Evolutionary conservation across 1,139 yeast species (phyloP), one percentile per base, ranked within the genome.

Genomic region (Komagataea norvegica): DNA sequence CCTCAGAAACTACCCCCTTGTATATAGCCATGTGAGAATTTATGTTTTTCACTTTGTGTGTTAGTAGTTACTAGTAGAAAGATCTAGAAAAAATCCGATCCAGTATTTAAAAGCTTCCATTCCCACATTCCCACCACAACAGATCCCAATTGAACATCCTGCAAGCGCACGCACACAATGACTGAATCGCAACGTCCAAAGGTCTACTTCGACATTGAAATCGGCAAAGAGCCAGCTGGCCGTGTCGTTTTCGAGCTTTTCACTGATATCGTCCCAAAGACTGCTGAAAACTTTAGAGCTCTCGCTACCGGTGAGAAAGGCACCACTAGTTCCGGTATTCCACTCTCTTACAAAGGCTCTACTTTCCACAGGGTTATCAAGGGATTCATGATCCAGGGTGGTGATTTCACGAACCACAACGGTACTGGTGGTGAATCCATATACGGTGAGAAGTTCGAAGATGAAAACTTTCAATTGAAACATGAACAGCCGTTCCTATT

Each of bases 401-500:
- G 98, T 55, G 98, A 91, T 58, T 89, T 89, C 67, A 88, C 96
- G 31, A 79, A 77, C 47, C 86, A 83, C 18, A 68, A 83, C 50
- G 97, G 97, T 22, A 84, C 91, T 25, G 97, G 97, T 30, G 97
- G 97, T 39, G 94, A 84, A 61, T 83, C 95, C 22, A 89, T 88
- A 49, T 91, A 89, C 59, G 97, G 97, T 13, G 96, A 85, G 54
- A 88, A 86, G 62, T 91, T 91, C 57, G 94, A 84, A 57, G 98
- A 91, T 59, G 98, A 91, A 64, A 83, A 82, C 62, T 89, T 91
- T 61, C 63, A 71, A 41, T 62, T 76, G 50, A 72, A 72, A 49
- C 97, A 91, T 59, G 89, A 80, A 50, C 72, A 73, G 54, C 96
- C 97, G 38, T 89, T 84, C 60, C 68, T 89, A 52, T 72, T 91